Evolutionary conservation across 169 alveolate genomes (phyloP), one percentile per base, ranked within the genome.

Genomic region (Babesia caballi): DNA sequence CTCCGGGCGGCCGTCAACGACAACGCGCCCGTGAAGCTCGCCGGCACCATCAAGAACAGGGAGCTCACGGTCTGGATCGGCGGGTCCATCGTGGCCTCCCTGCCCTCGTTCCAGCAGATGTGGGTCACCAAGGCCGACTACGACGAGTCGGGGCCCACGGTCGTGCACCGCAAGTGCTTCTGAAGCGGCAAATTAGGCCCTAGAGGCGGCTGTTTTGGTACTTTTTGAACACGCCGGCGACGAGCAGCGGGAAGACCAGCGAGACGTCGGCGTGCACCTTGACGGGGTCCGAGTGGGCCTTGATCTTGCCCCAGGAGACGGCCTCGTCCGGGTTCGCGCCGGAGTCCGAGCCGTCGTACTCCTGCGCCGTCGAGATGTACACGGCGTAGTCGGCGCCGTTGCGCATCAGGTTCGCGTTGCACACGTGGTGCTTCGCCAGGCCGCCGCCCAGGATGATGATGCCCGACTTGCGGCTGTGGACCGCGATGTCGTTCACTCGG

Each of bases 271-370:
- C 95, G 77, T 91, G 95, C n/a, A 98, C 96, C 91, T 98, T 98
- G 41, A 97, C 98, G 44, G 97, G 99, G 65, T 89, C 75, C 21
- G 98, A 93, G 42, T 93, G 94, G 14, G 94, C 82, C 81, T 94
- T 95, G 58, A 98, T 96, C 91, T 98, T 98, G 11, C 99, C 99
- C 99, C 99, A 97, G 76, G 98, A 92, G 41, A 96, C 96, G 30
- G 99, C 99, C 85, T 98, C 99, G 80, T 97, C 99, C 8, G 99
- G 99, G 57, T 95, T 91, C 19, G 99, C 99, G 14, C 99, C 99
- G 38, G 99, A 92, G 90, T 98, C 99, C 46, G 98, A 91, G 32
- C 99, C 99, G 84, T 98, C 99, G 82, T 86, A 96, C 73, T 97
- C 99, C 50, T 94, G 89, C 17, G 98, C 99, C 1, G 99, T 95